These are phyloP conservation scores for Tagetes patula DNA, from an alignment of 129 eudicot species.

Conservation along the genomic window DNA sequence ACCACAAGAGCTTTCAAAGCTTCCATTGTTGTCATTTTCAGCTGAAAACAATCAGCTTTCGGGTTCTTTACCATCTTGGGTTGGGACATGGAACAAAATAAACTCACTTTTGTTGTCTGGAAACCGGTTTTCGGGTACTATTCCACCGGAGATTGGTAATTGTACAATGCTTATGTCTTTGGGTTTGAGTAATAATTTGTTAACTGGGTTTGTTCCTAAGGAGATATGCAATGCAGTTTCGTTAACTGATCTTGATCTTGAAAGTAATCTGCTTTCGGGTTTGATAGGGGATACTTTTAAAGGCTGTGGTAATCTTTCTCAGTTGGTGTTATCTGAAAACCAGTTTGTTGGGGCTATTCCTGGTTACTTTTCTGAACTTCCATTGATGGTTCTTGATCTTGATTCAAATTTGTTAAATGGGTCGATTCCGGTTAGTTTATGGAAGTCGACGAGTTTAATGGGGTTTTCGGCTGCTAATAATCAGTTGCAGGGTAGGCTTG, in stretches of 20 bases:
- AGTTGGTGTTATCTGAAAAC: slow-evolving; percentile 50
- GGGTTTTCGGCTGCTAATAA: slow-evolving; percentile 77
- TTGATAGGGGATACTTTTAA: slow-evolving; percentile 59
- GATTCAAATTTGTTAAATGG: slow-evolving; percentile 70
- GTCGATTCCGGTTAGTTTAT: slow-evolving; percentile 52
- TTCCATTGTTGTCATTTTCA: slow-evolving; percentile 49
- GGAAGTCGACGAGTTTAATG: slow-evolving; percentile 49
- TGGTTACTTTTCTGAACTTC: slow-evolving; percentile 53
- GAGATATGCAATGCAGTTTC: slow-evolving; percentile 60
- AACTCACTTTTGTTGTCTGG: slow-evolving; percentile 58
- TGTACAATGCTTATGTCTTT: slow-evolving; percentile 51
- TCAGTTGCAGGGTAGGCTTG: slow-evolving; percentile 50
- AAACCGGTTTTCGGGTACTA: slow-evolving; percentile 54
- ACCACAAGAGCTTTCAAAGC: slow-evolving; percentile 55
- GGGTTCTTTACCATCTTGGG: slow-evolving; percentile 61
- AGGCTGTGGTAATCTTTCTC: slow-evolving; percentile 58
- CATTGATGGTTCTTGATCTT: slow-evolving; percentile 62
- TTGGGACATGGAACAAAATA: slow-evolving; percentile 60
- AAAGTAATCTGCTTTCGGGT: slow-evolving; percentile 58
- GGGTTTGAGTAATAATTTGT: slow-evolving; percentile 55
- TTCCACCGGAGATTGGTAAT: slow-evolving; percentile 72
- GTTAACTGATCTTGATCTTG: slow-evolving; percentile 56
- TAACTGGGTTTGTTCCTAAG: slow-evolving; percentile 65
- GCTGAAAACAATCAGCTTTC: slow-evolving; percentile 67
- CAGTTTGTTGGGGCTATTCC: slow-evolving; percentile 60